A percentile compares a stretch with the other conserved stretches of the same genome.
Evolutionary conservation across 495 filamentous ascomycete genomes (phyloP).

Genomic region (Tetracladium marchalianum): DNA sequence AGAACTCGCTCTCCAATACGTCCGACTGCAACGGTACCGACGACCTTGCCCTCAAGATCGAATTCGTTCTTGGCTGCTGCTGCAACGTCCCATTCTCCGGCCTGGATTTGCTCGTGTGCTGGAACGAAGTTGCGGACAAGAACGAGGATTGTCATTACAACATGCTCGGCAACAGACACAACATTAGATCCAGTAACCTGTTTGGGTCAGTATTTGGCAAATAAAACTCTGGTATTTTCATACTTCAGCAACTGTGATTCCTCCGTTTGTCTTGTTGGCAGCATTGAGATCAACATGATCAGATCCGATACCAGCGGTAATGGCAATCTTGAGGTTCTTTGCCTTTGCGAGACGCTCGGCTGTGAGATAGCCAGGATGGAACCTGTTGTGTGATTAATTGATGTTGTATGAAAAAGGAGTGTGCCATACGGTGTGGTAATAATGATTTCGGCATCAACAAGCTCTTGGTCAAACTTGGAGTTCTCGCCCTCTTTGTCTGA

Average conservation of each 20-base stretch:
- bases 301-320: slow-evolving; percentile 96
- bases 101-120: slow-evolving; percentile 84
- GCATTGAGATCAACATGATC: slow-evolving; percentile 96
- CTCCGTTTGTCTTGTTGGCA: slow-evolving; percentile 97
- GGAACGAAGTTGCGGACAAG: slow-evolving; percentile 98
- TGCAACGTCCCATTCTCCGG: slow-evolving; percentile 91
- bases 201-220: too few species aligned
- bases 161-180: slow-evolving; percentile 86
- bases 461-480: slow-evolving; percentile 88
- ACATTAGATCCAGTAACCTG: slow-evolving; percentile 73
- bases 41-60: slow-evolving; percentile 94
- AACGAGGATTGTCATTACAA: slow-evolving; percentile 95
- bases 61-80: slow-evolving; percentile 95
- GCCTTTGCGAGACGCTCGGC: slow-evolving; percentile 94
- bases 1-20: slow-evolving; percentile 98
- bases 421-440: slow-evolving; percentile 88
- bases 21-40: slow-evolving; percentile 94
- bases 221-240: too few species aligned
- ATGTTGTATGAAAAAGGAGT: neutral
- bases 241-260: slow-evolving; percentile 87
- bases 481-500: slow-evolving; percentile 93
- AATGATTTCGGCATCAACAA: slow-evolving; percentile 95
- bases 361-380: slow-evolving; percentile 97
- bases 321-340: slow-evolving; percentile 94
- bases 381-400: slow-evolving; percentile 39